phyloP scores from a whole-genome alignment of 495 filamentous ascomycete genomes.

The Trichoderma orchidacearum region DNA sequence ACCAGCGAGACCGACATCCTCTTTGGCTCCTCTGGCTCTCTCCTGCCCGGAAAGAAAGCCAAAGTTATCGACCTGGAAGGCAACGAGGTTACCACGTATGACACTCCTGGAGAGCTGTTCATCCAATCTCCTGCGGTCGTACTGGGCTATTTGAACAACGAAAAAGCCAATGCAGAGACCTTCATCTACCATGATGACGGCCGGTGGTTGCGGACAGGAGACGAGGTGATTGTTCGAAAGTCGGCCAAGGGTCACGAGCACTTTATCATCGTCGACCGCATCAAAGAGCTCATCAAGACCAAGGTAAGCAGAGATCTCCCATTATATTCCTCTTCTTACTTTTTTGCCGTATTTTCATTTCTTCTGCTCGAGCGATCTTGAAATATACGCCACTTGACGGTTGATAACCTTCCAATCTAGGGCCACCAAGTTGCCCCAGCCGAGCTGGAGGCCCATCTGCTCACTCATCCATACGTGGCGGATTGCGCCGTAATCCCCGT shows the following conservation, averaged over 20 bases:
- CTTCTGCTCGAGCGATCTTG: no score
- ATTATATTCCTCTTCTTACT: no score
- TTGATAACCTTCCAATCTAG: no score
- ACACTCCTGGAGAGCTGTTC: constrained; percentile 68
- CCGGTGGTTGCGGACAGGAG: constrained; percentile 75
- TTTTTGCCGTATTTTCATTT: no score
- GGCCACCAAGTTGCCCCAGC: constrained; percentile 86
- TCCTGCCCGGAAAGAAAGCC: constrained; percentile 53
- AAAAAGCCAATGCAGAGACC: constrained; percentile 67
- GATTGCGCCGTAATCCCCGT: constrained; percentile 79
- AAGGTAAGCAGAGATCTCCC: constrained; percentile 41
- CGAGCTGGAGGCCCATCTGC: constrained; percentile 79
- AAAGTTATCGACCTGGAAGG: constrained; percentile 63
- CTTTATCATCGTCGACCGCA: constrained; percentile 70
- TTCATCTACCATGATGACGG: constrained; percentile 58
- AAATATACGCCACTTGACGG: no score
- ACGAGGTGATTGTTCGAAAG: constrained; percentile 61
- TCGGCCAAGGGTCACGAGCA: constrained; percentile 58
- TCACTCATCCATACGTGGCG: constrained; percentile 65
- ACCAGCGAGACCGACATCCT: constrained; percentile 54
- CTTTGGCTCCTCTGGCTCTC: constrained; percentile 58
- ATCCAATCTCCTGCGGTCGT: constrained; percentile 65
- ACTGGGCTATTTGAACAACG: constrained; percentile 75
- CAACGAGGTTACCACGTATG: constrained; percentile 59
- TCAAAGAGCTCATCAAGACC: constrained; percentile 92